Evolutionary conservation across 495 filamentous ascomycete species (phyloP).

Genomic region (Terfezia claveryi): DNA sequence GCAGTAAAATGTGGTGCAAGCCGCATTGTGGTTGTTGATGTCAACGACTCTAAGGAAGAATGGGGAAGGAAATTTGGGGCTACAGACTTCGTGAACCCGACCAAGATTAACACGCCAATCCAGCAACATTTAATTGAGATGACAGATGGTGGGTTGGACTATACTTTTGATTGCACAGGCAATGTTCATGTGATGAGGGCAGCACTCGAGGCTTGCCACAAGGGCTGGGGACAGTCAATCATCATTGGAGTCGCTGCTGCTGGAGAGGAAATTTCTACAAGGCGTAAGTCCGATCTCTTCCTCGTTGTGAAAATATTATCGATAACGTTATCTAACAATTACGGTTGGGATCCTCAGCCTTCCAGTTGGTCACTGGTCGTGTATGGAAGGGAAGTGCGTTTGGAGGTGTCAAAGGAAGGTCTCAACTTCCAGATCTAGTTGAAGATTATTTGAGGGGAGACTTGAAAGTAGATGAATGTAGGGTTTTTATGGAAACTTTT

Average conservation of each 20-base stretch:
- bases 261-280: conserved; percentile 86
- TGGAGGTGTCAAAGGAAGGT: conserved; percentile 90
- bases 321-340: too few species aligned
- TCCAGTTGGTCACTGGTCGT: conserved; percentile 94
- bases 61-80: conserved; percentile 90
- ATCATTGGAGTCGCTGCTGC: conserved; percentile 95
- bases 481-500: background rate
- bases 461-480: conserved; percentile 88
- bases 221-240: conserved; percentile 97
- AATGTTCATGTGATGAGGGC: conserved; percentile 92
- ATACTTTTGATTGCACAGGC: conserved; percentile 97
- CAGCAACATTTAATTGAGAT: conserved; percentile 86
- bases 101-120: conserved; percentile 44
- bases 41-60: conserved; percentile 77
- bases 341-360: conserved; percentile 35
- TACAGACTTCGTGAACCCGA: conserved; percentile 91
- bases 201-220: conserved; percentile 93
- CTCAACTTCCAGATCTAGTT: conserved; percentile 73
- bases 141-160: conserved; percentile 98
- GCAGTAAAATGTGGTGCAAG: conserved; percentile 68
- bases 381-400: conserved; percentile 97
- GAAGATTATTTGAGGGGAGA: conserved; percentile 71
- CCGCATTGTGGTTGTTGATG: conserved; percentile 87
- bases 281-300: conserved; percentile 43
- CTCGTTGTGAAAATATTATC: background rate